Evolutionary conservation across 2,329 filamentous ascomycete species (phyloP).

Genomic region (Claviceps sp.): DNA sequence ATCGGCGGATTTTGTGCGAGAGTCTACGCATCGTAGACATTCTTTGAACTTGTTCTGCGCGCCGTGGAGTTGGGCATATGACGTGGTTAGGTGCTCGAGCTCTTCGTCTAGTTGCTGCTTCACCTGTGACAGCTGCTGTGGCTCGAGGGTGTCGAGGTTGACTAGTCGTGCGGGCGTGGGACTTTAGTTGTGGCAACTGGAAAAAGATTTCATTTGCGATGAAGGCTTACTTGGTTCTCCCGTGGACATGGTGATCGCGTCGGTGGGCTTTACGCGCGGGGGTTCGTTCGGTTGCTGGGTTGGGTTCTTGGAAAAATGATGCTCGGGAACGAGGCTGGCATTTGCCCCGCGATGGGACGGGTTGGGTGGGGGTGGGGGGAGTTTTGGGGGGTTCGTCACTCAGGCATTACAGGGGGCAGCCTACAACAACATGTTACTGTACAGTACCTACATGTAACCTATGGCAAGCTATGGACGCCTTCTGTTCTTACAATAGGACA

Average conservation of each 20-base stretch:
- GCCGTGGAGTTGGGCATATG: constrained; percentile 77
- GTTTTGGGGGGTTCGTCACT: background rate
- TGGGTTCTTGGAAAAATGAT: background rate
- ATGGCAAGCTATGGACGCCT: too few relatives aligned
- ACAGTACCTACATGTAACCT: too few relatives aligned
- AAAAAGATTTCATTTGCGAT: background rate
- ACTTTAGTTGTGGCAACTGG: too few relatives aligned
- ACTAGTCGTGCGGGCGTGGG: constrained; percentile 23
- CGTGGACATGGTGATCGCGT: background rate
- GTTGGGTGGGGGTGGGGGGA: background rate
- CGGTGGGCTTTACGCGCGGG: background rate
- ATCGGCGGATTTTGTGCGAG: constrained; percentile 18
- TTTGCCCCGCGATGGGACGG: background rate
- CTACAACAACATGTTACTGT: too few relatives aligned
- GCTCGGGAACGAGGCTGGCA: background rate
- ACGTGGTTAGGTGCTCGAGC: constrained; percentile 82
- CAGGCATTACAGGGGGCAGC: too few relatives aligned
- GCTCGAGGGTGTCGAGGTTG: constrained; percentile 60
- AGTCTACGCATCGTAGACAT: constrained; percentile 64
- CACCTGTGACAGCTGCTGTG: constrained; percentile 75
- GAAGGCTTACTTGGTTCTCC: background rate
- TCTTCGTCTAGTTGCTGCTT: constrained; percentile 96
- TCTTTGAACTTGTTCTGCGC: constrained; percentile 89
- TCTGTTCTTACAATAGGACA: too few relatives aligned
- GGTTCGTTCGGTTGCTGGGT: background rate